These are phyloP conservation scores for Solanum paucissectum DNA, from an alignment of 257 asterid genomes.

Conservation along the genomic window DNA sequence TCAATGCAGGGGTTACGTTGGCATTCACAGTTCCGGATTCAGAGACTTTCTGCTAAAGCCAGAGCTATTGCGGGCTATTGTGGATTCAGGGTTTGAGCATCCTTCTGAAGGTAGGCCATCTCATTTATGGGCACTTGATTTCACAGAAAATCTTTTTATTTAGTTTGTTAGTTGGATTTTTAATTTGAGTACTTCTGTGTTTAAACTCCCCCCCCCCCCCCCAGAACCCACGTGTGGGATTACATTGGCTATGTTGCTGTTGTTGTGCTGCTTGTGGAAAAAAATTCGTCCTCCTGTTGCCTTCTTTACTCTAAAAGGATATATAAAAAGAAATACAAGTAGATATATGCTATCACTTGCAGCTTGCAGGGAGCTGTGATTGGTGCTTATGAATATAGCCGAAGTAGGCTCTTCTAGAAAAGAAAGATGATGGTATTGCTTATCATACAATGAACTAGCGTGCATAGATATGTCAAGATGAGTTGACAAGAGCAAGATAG, in stretches of 20 bases:
- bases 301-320: not conserved
- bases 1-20: constrained; percentile 27
- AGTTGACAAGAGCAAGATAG: not conserved
- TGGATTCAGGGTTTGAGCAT: constrained; percentile 43
- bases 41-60: constrained; percentile 42
- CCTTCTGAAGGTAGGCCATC: constrained; percentile 32
- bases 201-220: not conserved
- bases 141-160: not conserved
- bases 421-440: not conserved
- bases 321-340: not conserved
- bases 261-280: not conserved
- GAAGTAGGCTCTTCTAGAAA: not conserved
- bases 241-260: not conserved
- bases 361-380: not conserved
- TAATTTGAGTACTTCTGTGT: not conserved
- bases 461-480: not conserved
- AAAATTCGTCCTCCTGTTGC: not conserved
- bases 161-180: not conserved
- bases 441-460: not conserved
- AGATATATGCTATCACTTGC: not conserved
- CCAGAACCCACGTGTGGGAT: not conserved
- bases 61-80: constrained; percentile 40
- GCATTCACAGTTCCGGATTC: constrained; percentile 43
- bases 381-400: not conserved
- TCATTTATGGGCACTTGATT: not conserved